Conservation (phyloP, 1,284 basidiomycete genomes). For the Leccinum pachyderme region DNA sequence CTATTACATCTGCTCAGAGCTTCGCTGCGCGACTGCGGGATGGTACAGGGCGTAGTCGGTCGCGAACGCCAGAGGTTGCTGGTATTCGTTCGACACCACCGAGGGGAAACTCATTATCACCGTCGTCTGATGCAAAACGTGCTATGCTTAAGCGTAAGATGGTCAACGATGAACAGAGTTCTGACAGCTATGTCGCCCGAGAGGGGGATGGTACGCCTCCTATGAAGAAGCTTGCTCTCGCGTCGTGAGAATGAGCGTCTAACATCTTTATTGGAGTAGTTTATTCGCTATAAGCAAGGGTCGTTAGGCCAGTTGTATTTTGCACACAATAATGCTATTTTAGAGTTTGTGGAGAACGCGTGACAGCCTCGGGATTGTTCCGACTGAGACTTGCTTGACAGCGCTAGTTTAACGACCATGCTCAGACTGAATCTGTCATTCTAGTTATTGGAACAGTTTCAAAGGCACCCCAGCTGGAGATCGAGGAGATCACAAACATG, state of each 20-base stretch:
- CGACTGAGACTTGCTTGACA: background rate
- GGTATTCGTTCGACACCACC: conserved; percentile 46
- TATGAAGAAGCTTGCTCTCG: conserved; percentile 54
- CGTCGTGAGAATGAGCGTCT: conserved; percentile 21
- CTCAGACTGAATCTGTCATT: background rate
- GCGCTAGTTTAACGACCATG: too few species aligned
- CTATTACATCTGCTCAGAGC: conserved; percentile 56
- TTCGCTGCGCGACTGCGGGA: conserved; percentile 64
- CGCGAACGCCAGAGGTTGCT: conserved; percentile 62
- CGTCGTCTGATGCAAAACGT: conserved; percentile 49
- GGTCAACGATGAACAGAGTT: conserved; percentile 44
- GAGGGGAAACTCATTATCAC: conserved; percentile 40
- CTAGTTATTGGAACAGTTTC: conserved; percentile 3
- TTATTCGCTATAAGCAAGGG: conserved; percentile 30
- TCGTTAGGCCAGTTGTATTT: conserved; percentile 26
- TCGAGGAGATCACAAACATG: conserved; percentile 53
- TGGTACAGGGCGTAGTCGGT: conserved; percentile 64
- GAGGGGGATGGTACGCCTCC: conserved; percentile 52
- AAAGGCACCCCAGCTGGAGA: conserved; percentile 23
- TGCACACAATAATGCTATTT: conserved; percentile 22
- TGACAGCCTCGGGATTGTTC: background rate
- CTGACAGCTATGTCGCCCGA: conserved; percentile 22
- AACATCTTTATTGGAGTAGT: conserved; percentile 37
- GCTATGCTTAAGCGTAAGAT: conserved; percentile 70
- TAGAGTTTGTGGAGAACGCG: background rate